A percentile compares a stretch with the other conserved stretches of the same genome.
These are phyloP conservation scores for Leptographium galeiforme DNA, from an alignment of 2,329 filamentous ascomycete species.

Conservation along the genomic window DNA sequence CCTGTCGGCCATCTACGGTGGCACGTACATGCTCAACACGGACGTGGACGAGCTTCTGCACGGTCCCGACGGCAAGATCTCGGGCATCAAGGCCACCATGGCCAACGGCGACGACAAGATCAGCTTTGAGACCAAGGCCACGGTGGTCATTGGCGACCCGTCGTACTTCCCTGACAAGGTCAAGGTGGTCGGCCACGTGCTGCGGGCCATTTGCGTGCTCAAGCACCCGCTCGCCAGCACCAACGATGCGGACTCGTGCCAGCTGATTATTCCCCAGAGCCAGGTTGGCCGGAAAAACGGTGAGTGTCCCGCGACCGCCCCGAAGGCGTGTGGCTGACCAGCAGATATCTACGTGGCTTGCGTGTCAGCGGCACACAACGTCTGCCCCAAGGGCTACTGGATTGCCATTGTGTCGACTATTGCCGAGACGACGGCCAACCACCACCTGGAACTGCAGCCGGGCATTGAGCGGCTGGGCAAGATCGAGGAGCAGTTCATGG, in stretches of 20 bases:
- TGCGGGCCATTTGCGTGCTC: slow-evolving; percentile 94
- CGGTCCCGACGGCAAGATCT: slow-evolving; percentile 67
- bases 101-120: slow-evolving; percentile 69
- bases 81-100: slow-evolving; percentile 96
- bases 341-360: slow-evolving; percentile 92
- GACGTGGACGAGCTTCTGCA: slow-evolving; percentile 81
- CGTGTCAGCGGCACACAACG: slow-evolving; percentile 91
- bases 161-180: slow-evolving; percentile 92
- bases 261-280: slow-evolving; percentile 95
- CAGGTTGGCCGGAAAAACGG: slow-evolving; percentile 95
- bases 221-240: slow-evolving; percentile 91
- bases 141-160: slow-evolving; percentile 90
- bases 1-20: slow-evolving; percentile 94
- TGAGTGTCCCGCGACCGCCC: slow-evolving; percentile 26
- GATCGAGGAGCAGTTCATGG: slow-evolving; percentile 97
- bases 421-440: slow-evolving; percentile 80
- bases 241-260: slow-evolving; percentile 74
- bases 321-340: neutral
- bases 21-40: slow-evolving; percentile 99
- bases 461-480: slow-evolving; percentile 84
- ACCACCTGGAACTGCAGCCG: slow-evolving; percentile 86
- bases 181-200: slow-evolving; percentile 73
- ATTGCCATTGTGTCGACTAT: slow-evolving; percentile 98
- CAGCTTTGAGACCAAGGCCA: slow-evolving; percentile 92
- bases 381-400: slow-evolving; percentile 98